Conservation (phyloP, 371 early-diverging fungal genomes). For the Syncephalastrum racemosum region DNA sequence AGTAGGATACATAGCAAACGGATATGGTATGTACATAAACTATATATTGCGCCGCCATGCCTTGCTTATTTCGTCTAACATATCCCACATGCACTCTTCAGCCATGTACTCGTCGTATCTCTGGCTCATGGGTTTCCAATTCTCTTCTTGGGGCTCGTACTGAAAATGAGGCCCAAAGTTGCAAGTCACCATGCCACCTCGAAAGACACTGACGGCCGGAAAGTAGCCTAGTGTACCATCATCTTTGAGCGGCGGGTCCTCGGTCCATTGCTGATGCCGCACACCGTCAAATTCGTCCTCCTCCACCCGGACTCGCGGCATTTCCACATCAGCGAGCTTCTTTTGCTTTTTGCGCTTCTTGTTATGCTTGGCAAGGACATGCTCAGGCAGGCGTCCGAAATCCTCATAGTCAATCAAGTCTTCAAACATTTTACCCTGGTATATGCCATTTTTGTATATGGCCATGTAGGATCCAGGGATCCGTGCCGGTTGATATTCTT, state of each 20-base stretch:
- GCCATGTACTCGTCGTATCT: conserved; percentile 62
- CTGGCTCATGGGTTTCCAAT: conserved; percentile 63
- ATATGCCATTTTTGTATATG: conserved; percentile 68
- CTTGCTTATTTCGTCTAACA: conserved; percentile 63
- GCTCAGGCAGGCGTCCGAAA: conserved; percentile 47
- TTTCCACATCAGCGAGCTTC: conserved; percentile 15
- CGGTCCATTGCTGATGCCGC: conserved; percentile 41
- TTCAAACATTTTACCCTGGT: conserved; percentile 63
- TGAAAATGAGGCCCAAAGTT: conserved; percentile 71
- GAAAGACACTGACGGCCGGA: conserved; percentile 66
- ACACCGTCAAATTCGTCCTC: conserved; percentile 35
- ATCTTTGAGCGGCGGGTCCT: conserved; percentile 58
- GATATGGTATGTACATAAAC: not conserved
- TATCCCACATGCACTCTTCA: conserved; percentile 66
- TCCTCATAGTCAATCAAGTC: conserved; percentile 57
- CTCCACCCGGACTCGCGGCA: conserved; percentile 16
- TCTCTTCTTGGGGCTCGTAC: conserved; percentile 55
- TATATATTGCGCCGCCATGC: conserved; percentile 16
- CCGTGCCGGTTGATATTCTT: conserved; percentile 30
- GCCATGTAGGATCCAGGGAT: conserved; percentile 59
- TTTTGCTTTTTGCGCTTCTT: conserved; percentile 46
- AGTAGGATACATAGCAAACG: no score
- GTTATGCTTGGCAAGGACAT: conserved; percentile 26
- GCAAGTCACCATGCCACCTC: conserved; percentile 63
- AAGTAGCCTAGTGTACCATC: conserved; percentile 74